Percentiles rank a stretch among this genome's conserved stretches.
phyloP scores from a whole-genome alignment of 2,329 filamentous ascomycete genomes.

The Gremmenia infestans region DNA sequence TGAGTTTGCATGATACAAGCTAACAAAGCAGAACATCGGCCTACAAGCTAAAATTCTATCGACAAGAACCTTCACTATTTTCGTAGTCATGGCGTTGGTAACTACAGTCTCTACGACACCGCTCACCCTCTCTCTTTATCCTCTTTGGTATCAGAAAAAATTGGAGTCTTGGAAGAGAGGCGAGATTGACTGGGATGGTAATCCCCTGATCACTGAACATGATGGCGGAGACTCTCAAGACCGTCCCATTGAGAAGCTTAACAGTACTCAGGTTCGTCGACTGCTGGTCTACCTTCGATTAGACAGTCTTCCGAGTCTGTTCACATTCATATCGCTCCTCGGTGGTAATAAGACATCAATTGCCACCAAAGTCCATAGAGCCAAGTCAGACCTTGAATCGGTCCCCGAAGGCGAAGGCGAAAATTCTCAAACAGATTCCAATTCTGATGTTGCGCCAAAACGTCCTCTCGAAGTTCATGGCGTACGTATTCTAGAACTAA shows the following conservation, averaged over 20 bases:
- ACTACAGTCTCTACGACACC: slow-evolving; percentile 84
- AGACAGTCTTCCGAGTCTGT: slow-evolving; percentile 76
- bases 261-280: slow-evolving; percentile 50
- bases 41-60: slow-evolving; percentile 79
- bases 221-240: slow-evolving; percentile 32
- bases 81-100: slow-evolving; percentile 87
- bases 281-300: slow-evolving; percentile 78
- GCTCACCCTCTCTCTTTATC: slow-evolving; percentile 68
- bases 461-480: slow-evolving; percentile 50
- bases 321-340: slow-evolving; percentile 77
- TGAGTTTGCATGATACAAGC: neutral
- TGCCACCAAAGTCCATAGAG: slow-evolving; percentile 31
- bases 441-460: slow-evolving; percentile 17
- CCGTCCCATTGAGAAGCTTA: slow-evolving; percentile 43
- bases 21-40: slow-evolving; percentile 60
- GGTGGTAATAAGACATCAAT: slow-evolving; percentile 45
- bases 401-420: slow-evolving; percentile 23
- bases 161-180: slow-evolving; percentile 71
- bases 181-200: slow-evolving; percentile 85
- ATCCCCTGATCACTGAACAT: slow-evolving; percentile 35
- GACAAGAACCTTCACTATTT: slow-evolving; percentile 81
- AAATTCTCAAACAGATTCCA: slow-evolving; percentile 18
- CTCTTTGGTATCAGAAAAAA: slow-evolving; percentile 70
- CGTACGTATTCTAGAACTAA: slow-evolving; percentile 79
- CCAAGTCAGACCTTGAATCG: slow-evolving; percentile 29